These are phyloP conservation scores for Aspergillus sclerotiicarbonarius DNA, from an alignment of 495 filamentous ascomycete genomes.

Conservation along the genomic window DNA sequence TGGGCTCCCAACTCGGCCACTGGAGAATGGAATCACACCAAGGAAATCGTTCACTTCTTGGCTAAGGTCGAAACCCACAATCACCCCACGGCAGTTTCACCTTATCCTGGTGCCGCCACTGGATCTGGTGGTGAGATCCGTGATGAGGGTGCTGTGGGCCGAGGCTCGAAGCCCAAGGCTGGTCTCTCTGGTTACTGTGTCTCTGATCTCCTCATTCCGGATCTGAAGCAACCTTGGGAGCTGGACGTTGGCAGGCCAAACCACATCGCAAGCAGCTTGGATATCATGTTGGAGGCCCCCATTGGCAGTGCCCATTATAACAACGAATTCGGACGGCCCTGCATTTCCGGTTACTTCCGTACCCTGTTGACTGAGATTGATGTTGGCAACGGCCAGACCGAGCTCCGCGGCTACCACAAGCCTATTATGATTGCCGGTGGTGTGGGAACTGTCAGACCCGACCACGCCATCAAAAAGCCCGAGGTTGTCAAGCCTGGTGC, in stretches of 20 bases:
- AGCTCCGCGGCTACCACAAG: conserved; percentile 92
- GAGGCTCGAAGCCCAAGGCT: conserved; percentile 90
- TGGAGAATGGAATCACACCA: conserved; percentile 82
- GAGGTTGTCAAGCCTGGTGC: conserved; percentile 76
- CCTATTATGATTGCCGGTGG: conserved; percentile 99
- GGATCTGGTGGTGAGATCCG: conserved; percentile 93
- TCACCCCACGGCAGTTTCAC: conserved; percentile 94
- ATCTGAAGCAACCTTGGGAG: conserved; percentile 80
- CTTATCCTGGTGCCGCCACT: conserved; percentile 79
- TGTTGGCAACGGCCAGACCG: conserved; percentile 57
- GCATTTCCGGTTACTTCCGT: conserved; percentile 83
- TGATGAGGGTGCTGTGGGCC: conserved; percentile 91
- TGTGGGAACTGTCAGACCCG: conserved; percentile 90
- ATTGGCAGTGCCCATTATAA: conserved; percentile 94
- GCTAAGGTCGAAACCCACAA: conserved; percentile 98
- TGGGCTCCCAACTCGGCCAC: conserved; percentile 86
- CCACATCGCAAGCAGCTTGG: conserved; percentile 87
- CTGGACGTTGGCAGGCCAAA: conserved; percentile 82
- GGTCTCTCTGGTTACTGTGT: conserved; percentile 92
- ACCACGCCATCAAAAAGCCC: conserved; percentile 82
- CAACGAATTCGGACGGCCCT: conserved; percentile 97
- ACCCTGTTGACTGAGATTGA: conserved; percentile 72
- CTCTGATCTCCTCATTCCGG: conserved; percentile 87
- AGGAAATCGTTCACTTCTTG: conserved; percentile 84
- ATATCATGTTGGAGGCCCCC: conserved; percentile 96